Evolutionary conservation across 2,329 filamentous ascomycete species (phyloP).

Genomic region (Cyphellophora europaea): DNA sequence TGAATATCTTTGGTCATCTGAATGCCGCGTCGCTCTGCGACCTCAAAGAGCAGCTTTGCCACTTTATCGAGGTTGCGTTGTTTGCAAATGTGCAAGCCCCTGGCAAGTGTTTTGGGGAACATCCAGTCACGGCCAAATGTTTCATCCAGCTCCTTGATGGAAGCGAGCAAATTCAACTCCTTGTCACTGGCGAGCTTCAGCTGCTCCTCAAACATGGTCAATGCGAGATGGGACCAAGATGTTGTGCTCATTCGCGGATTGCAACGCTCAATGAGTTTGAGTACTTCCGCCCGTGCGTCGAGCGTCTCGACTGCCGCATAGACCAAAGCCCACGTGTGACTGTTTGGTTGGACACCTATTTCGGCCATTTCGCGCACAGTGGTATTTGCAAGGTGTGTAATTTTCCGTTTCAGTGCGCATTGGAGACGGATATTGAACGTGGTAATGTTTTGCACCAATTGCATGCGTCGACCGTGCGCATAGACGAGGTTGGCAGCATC

Average conservation of each 20-base stretch:
- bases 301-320: background rate
- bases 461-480: background rate
- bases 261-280: background rate
- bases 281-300: background rate
- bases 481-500: background rate
- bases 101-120: background rate
- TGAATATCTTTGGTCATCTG: background rate
- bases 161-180: background rate
- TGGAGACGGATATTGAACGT: slow-evolving; percentile 1
- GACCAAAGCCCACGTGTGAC: slow-evolving; percentile 1
- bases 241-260: no score
- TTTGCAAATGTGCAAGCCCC: background rate
- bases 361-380: background rate
- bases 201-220: background rate
- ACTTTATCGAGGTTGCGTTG: background rate
- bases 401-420: background rate
- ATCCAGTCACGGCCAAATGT: background rate
- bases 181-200: background rate
- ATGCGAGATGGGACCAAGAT: background rate
- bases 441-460: background rate
- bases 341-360: background rate
- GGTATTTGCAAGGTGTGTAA: background rate
- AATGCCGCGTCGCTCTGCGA: background rate
- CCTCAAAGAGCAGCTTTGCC: background rate
- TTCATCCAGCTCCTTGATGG: background rate